Base-by-base conservation (phyloP, 2,329 filamentous ascomycete species). In the Pseudocercospora fijiensis region DNA sequence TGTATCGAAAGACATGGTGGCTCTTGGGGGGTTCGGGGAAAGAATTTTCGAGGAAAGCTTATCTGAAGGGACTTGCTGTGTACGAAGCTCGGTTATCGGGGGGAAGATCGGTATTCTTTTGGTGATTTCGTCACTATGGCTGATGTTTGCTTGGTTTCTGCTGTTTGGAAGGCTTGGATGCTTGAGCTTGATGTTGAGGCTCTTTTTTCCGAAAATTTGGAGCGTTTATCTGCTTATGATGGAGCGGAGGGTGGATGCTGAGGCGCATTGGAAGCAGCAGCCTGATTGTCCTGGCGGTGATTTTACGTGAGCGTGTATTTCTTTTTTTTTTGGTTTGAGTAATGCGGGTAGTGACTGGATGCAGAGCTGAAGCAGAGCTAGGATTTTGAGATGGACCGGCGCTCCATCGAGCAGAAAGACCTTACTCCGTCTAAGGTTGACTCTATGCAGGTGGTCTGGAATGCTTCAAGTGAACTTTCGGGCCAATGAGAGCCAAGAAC, bases 221-320 rank as follows among this genome's bases (percentile, higher is more conserved):
- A 58, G n/a, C 13, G 33, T 58, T 20, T 26, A 13, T 56, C 6
- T 27, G 11, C 1, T n/a, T 4, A 26, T 56, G 27, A 56, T 24
- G 11, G 20, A 56, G n/a, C 13, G 2, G 27, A 27, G 27, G 16
- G 51, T 13, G 10, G 51, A 30, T n/a, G 16, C 16, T 7, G 27
- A 55, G 24, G 51, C 51, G n/a, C 51, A 55, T 28, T 26, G 51
- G 26, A 55, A 26, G 26, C 10, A 55, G n/a, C 51, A 55, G 24
- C 13, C 20, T 9, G 51, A 55, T 28, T 55, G 22, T 28, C 22
- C 51, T 45, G 30, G 10, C 2, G 18, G 37, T 41, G 37, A 5
- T 13, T n/a, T 41, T 16, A n/a, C 6, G 37, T 41, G 37, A 18
- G 37, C n/a, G n/a, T n/a, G n/a, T n/a, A n/a, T n/a, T n/a, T n/a